Percentiles rank a stretch among this genome's conserved stretches.
phyloP scores from a whole-genome alignment of 352 stramenopile genomes.

The Pythium volutum region DNA sequence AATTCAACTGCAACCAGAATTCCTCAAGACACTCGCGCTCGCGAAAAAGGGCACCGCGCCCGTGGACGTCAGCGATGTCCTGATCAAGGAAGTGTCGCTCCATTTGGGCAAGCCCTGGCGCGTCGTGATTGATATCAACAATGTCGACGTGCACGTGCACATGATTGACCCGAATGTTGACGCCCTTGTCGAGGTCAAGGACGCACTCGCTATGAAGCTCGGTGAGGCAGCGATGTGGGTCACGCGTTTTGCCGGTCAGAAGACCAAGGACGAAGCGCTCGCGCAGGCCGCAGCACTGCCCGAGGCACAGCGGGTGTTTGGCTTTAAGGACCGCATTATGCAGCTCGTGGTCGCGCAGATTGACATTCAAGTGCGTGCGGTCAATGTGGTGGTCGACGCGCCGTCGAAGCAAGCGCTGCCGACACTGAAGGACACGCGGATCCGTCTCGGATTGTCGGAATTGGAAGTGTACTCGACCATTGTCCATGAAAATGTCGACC shows the following conservation, averaged over 20 bases:
- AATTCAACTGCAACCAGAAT: slow-evolving; percentile 27
- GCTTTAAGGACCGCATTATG: slow-evolving; percentile 31
- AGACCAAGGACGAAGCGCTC: slow-evolving; percentile 22
- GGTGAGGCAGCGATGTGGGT: slow-evolving; percentile 21
- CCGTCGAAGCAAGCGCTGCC: not conserved
- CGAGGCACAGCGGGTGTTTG: slow-evolving; percentile 16
- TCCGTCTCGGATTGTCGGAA: slow-evolving; percentile 18
- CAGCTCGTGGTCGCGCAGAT: slow-evolving; percentile 30
- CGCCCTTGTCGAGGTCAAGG: slow-evolving; percentile 19
- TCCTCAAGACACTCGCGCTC: slow-evolving; percentile 26
- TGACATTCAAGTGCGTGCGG: slow-evolving; percentile 23
- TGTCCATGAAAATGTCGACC: slow-evolving; percentile 23
- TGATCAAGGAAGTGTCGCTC: slow-evolving; percentile 24
- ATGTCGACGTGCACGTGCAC: slow-evolving; percentile 21
- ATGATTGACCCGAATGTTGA: slow-evolving; percentile 22
- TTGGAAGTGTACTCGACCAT: slow-evolving; percentile 22
- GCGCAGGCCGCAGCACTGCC: slow-evolving; percentile 13
- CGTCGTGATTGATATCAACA: slow-evolving; percentile 26
- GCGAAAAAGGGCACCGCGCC: slow-evolving; percentile 25
- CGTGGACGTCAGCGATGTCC: slow-evolving; percentile 16
- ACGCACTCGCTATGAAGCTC: slow-evolving; percentile 25
- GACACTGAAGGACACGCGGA: slow-evolving; percentile 10
- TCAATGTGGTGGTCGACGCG: slow-evolving; percentile 21
- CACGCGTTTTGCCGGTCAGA: slow-evolving; percentile 22
- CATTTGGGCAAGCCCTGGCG: slow-evolving; percentile 25